Evolutionary conservation across 2,329 filamentous ascomycete species (phyloP).

Genomic region (Trichoderma sp.): DNA sequence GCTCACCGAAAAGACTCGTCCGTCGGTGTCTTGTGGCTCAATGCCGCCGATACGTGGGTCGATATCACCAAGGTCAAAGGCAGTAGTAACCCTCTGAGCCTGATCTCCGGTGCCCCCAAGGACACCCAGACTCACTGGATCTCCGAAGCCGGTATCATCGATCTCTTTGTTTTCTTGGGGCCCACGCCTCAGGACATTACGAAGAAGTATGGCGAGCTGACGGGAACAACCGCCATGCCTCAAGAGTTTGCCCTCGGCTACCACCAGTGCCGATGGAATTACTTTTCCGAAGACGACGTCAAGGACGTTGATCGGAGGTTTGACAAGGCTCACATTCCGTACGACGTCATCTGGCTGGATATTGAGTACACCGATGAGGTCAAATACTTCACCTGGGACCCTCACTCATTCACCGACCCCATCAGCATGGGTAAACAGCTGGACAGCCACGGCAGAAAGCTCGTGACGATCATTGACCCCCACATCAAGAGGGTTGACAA

Average conservation of each 20-base stretch:
- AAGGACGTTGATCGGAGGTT: conserved; percentile 96
- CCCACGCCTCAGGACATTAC: conserved; percentile 82
- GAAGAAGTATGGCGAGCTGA: conserved; percentile 83
- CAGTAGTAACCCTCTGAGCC: conserved; percentile 72
- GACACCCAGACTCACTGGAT: conserved; percentile 95
- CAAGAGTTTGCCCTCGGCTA: conserved; percentile 92
- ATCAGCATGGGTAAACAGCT: conserved; percentile 86
- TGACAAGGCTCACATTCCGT: conserved; percentile 92
- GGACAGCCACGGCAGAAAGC: conserved; percentile 80
- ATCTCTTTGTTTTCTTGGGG: conserved; percentile 93
- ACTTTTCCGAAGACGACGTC: conserved; percentile 94
- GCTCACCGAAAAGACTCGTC: conserved; percentile 92
- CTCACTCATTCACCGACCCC: conserved; percentile 83
- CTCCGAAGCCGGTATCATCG: conserved; percentile 85
- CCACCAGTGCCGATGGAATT: conserved; percentile 99
- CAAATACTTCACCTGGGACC: conserved; percentile 98
- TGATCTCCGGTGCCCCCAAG: conserved; percentile 69
- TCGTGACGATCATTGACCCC: conserved; percentile 93
- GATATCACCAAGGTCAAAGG: conserved; percentile 84
- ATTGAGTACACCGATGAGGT: conserved; percentile 96
- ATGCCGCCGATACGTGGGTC: conserved; percentile 95
- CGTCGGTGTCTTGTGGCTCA: conserved; percentile 96
- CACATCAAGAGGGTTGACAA: conserved; percentile 91
- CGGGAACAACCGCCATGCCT: conserved; percentile 86
- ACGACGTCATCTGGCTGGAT: conserved; percentile 98